A percentile compares a stretch with the other conserved stretches of the same genome.
These are phyloP conservation scores for Sclerotinia borealis DNA, from an alignment of 2,329 filamentous ascomycete species.

Conservation along the genomic window DNA sequence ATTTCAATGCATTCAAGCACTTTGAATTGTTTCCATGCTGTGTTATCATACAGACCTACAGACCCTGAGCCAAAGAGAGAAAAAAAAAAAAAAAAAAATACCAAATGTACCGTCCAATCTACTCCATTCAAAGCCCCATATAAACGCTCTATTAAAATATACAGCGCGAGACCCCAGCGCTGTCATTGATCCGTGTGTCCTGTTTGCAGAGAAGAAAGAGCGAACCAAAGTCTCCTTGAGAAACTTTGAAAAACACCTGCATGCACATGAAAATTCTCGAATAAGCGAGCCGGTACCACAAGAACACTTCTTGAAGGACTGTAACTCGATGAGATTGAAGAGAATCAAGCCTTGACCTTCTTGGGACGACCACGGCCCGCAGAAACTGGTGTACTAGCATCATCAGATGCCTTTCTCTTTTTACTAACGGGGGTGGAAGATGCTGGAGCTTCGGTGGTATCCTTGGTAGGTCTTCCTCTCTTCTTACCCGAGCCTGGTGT, in stretches of 20 bases:
- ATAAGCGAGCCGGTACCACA: not conserved
- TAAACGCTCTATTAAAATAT: not conserved
- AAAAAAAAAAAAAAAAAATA: no score
- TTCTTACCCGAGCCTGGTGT: conserved; percentile 5
- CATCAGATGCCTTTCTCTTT: conserved; percentile 12
- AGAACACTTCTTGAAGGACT: not conserved
- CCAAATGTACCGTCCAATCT: not conserved
- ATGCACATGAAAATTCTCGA: not conserved
- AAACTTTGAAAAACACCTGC: not conserved
- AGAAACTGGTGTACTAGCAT: not conserved
- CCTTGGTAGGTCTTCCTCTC: conserved; percentile 7
- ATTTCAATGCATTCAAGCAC: not conserved
- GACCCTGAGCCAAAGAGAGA: not conserved
- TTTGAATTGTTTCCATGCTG: not conserved
- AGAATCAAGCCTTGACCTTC: conserved; percentile 5
- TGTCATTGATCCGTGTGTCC: not conserved
- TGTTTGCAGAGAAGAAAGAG: not conserved
- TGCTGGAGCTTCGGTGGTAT: not conserved
- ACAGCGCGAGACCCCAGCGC: not conserved
- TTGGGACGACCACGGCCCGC: conserved; percentile 10
- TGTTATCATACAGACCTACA: conserved; percentile 1
- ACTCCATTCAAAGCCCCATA: not conserved
- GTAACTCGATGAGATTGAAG: not conserved
- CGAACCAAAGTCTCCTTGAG: not conserved
- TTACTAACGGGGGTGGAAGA: conserved; percentile 6